Evolutionary conservation across 768 basidiomycete species (phyloP).

Genomic region (Suillus hirtellus): DNA sequence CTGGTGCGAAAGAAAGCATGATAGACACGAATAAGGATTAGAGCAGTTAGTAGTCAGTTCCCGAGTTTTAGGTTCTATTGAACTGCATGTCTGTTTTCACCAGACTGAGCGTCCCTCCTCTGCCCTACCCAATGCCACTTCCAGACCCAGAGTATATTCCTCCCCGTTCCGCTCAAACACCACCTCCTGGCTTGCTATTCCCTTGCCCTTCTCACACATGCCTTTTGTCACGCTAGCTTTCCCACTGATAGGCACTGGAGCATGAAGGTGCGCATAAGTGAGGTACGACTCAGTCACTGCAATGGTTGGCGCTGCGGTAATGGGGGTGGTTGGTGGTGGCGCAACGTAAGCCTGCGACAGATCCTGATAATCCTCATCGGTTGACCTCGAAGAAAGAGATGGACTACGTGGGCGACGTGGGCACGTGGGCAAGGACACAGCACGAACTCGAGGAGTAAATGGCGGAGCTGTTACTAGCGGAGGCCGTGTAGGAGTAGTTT

Average conservation of each 20-base stretch:
- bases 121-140: constrained; percentile 32
- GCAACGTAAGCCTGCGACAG: constrained; percentile 31
- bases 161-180: constrained; percentile 29
- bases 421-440: constrained; percentile 26
- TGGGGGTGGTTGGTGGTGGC: constrained; percentile 26
- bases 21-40: constrained; percentile 5
- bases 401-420: constrained; percentile 17
- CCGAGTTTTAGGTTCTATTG: neutral
- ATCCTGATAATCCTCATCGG: constrained; percentile 27
- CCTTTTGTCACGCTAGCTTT: neutral
- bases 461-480: constrained; percentile 14
- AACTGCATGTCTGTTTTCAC: constrained; percentile 15
- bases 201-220: constrained; percentile 10
- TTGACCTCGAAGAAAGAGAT: constrained; percentile 14
- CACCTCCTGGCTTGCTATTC: constrained; percentile 21
- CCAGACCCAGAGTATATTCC: constrained; percentile 31
- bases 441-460: constrained; percentile 25
- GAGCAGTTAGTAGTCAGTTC: constrained; percentile 1
- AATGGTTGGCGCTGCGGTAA: constrained; percentile 20
- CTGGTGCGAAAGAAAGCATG: neutral
- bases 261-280: constrained; percentile 30
- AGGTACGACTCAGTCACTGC: constrained; percentile 25
- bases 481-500: constrained; percentile 13
- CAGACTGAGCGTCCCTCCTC: constrained; percentile 34
- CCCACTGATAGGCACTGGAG: constrained; percentile 16